Base-by-base conservation (phyloP, 768 basidiomycete genomes). In the Pulveroboletus sp. region DNA sequence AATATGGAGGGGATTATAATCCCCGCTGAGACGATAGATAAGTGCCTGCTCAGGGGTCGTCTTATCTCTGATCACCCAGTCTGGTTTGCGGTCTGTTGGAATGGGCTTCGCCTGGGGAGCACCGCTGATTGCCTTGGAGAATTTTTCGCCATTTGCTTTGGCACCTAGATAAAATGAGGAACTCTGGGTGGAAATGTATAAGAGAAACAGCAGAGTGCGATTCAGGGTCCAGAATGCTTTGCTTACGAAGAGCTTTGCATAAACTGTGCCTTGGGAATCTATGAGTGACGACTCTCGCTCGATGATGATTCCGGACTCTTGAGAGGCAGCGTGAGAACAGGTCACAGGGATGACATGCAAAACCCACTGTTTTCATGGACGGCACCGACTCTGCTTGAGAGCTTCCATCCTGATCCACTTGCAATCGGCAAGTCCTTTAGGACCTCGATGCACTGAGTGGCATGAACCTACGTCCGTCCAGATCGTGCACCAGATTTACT, bases 291-390 rank as follows among this genome's bases (percentile, higher is more conserved):
- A 75, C 66, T 92, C 89, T 10, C 63, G 66, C 39, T 84, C 87
- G 5, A 88, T 48, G 39, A 92, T 77, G 55, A 92, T 82, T 4
- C 89, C 89, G 32, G 79, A 82, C 64, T 87, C 89, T 91, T 39
- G 39, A 21, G 21, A 52, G 21, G 28, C 32, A 28, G 27, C 11
- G 33, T 32, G 50, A 35, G 33, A 31, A 39, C 17, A 5, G 17
- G n/a, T 14, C 3, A 18, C 14, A 21, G 35, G 26, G 21, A 44
- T 48, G 36, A 5, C 12, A 7, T 42, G 31, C 7, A 11, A 9
- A 1, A 69, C 85, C 46, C 55, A 89, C 90, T 91, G 66, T 93
- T 93, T 71, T 94, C 91, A 40, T 77, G 78, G 18, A 93, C 74
- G 28, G 82, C 87, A 1, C 79, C 78, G 43, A 89, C 75, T 49